phyloP scores from a whole-genome alignment of 257 asterid genomes.

The Henckelia pumila region DNA sequence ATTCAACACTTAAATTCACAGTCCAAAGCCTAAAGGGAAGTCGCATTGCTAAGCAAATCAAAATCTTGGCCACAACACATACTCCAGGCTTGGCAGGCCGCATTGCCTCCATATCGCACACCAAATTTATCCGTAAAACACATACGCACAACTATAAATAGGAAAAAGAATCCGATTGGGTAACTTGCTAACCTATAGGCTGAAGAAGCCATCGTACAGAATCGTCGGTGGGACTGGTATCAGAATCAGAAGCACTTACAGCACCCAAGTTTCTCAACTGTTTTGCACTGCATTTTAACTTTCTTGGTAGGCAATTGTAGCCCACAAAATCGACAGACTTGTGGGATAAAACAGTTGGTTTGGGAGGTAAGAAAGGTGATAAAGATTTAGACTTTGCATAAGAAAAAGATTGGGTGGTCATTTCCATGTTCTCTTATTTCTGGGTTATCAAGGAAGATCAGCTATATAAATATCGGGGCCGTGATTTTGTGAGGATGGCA shows the following conservation, averaged over 20 bases:
- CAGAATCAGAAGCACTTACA: constrained; percentile 47
- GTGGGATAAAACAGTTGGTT: constrained; percentile 27
- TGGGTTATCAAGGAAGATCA: not conserved
- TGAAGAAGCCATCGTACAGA: constrained; percentile 76
- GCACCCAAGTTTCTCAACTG: constrained; percentile 49
- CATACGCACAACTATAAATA: not conserved
- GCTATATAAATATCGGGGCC: not conserved
- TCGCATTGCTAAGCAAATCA: not conserved
- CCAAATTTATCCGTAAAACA: not conserved
- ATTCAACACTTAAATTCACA: constrained; percentile 7
- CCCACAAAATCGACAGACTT: constrained; percentile 43
- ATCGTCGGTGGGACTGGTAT: constrained; percentile 29
- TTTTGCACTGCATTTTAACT: constrained; percentile 35
- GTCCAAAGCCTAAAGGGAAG: not conserved
- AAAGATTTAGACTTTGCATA: constrained; percentile 33
- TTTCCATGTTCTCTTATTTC: constrained; percentile 28
- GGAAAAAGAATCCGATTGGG: not conserved
- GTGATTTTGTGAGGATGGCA: not conserved
- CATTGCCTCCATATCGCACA: constrained; percentile 4
- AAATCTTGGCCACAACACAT: not conserved
- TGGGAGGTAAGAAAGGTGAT: constrained; percentile 30
- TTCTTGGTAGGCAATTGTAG: constrained; percentile 45
- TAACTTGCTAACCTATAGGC: constrained; percentile 54
- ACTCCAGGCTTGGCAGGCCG: not conserved
- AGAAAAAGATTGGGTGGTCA: constrained; percentile 31